A percentile compares a stretch with the other conserved stretches of the same genome.
These are phyloP conservation scores for Monascus purpureus DNA, from an alignment of 495 filamentous ascomycete genomes.

Conservation along the genomic window DNA sequence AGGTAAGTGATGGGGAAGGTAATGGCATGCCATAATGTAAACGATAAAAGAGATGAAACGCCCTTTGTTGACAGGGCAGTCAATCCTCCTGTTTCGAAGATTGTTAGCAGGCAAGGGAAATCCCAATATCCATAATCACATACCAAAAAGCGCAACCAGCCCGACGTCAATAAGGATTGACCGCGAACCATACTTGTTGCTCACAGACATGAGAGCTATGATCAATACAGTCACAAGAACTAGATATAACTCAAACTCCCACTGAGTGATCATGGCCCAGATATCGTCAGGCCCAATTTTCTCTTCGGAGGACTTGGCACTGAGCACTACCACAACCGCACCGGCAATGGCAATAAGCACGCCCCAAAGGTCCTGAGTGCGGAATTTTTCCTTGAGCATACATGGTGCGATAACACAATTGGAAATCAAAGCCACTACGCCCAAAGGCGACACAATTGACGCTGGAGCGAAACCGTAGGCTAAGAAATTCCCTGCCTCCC, in stretches of 20 bases:
- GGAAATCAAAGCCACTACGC: conserved; percentile 86
- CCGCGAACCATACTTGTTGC: conserved; percentile 61
- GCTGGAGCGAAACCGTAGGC: conserved; percentile 98
- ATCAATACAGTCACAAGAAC: conserved; percentile 63
- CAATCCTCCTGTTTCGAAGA: conserved; percentile 56
- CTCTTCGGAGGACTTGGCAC: conserved; percentile 76
- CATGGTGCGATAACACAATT: conserved; percentile 94
- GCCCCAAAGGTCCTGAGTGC: conserved; percentile 73
- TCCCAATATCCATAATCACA: no score
- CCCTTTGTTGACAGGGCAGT: conserved; percentile 93
- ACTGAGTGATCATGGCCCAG: conserved; percentile 73
- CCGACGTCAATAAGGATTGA: conserved; percentile 91
- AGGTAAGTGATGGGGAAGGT: conserved; percentile 86
- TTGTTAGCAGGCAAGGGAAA: neutral
- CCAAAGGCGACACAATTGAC: conserved; percentile 91
- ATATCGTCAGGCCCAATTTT: conserved; percentile 86
- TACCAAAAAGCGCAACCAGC: conserved; percentile 84
- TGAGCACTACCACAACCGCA: conserved; percentile 86
- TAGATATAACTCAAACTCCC: conserved; percentile 86
- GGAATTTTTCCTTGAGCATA: conserved; percentile 79
- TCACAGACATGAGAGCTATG: conserved; percentile 61
- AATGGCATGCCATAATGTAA: conserved; percentile 71
- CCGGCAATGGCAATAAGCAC: conserved; percentile 73
- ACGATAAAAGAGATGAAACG: conserved; percentile 85
- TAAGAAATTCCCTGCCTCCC: conserved; percentile 90